These are phyloP conservation scores for Sinapis alba DNA, from an alignment of 441 rosid species.

Conservation along the genomic window DNA sequence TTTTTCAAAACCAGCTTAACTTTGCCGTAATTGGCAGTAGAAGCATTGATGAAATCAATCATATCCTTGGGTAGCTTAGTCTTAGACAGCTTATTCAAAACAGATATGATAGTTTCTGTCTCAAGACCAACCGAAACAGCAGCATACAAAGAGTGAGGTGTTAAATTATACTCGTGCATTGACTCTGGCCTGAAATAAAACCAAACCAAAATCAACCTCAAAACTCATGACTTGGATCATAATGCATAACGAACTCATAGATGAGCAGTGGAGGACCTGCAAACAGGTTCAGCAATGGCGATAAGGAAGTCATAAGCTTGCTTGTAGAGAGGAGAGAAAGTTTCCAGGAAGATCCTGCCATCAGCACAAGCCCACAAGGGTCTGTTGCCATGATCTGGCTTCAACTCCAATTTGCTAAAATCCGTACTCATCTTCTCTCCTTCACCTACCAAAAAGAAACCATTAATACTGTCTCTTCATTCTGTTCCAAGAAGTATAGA, in stretches of 20 bases:
- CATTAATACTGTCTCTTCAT: background rate
- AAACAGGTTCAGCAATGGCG: slow-evolving; percentile 95
- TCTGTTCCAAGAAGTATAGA: background rate
- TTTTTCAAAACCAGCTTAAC: slow-evolving; percentile 95
- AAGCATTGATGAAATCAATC: slow-evolving; percentile 78
- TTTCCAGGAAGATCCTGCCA: slow-evolving; percentile 85
- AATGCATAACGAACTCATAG: background rate
- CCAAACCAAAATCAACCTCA: background rate
- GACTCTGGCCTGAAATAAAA: slow-evolving; percentile 80
- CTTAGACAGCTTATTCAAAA: slow-evolving; percentile 85
- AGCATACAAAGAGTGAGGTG: slow-evolving; percentile 93
- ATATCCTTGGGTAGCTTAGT: slow-evolving; percentile 88
- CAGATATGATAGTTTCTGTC: slow-evolving; percentile 79
- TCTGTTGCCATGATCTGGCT: slow-evolving; percentile 76
- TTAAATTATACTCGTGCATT: slow-evolving; percentile 92
- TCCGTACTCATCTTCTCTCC: slow-evolving; percentile 69
- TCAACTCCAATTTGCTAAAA: slow-evolving; percentile 74
- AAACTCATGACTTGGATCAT: background rate
- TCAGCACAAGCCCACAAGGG: slow-evolving; percentile 96
- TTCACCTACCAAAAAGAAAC: slow-evolving; percentile 40
- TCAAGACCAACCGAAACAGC: slow-evolving; percentile 97
- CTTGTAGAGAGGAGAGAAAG: slow-evolving; percentile 80
- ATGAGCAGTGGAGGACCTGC: slow-evolving; percentile 59
- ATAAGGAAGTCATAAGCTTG: slow-evolving; percentile 96
- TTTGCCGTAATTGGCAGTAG: slow-evolving; percentile 96